Percentiles rank a stretch among this genome's conserved stretches.
Evolutionary conservation across 768 basidiomycete species (phyloP).

Genomic region (Lentinula detonsa): DNA sequence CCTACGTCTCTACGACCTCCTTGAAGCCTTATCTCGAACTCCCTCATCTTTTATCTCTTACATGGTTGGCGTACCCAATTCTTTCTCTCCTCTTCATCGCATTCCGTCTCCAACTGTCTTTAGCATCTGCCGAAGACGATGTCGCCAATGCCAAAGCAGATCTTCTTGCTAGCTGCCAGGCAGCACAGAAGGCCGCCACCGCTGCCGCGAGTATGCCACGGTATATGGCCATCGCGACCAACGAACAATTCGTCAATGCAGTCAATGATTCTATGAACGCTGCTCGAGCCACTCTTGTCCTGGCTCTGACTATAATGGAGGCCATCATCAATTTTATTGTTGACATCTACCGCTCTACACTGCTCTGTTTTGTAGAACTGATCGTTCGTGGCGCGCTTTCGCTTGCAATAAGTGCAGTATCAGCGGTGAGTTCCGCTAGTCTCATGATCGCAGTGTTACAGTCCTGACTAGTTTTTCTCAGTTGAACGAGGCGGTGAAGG

Average conservation of each 20-base stretch:
- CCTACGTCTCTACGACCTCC: constrained; percentile 14
- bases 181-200: constrained; percentile 79
- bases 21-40: constrained; percentile 84
- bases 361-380: constrained; percentile 91
- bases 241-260: constrained; percentile 69
- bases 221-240: constrained; percentile 82
- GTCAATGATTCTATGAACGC: constrained; percentile 76
- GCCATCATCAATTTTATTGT: constrained; percentile 88
- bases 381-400: constrained; percentile 77
- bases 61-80: constrained; percentile 90
- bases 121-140: constrained; percentile 59
- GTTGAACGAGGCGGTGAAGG: constrained; percentile 68
- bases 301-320: constrained; percentile 81
- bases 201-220: constrained; percentile 82
- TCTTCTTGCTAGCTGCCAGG: constrained; percentile 78
- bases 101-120: constrained; percentile 74
- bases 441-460: background rate
- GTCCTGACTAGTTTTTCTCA: constrained; percentile 19
- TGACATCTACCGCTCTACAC: constrained; percentile 87
- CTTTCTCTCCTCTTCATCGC: constrained; percentile 85
- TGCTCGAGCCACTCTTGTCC: constrained; percentile 65
- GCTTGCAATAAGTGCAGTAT: constrained; percentile 75
- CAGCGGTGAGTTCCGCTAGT: constrained; percentile 51
- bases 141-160: constrained; percentile 66
- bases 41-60: constrained; percentile 75